These are phyloP conservation scores for Psilocybe sp. DNA, from an alignment of 768 basidiomycete species.

Conservation along the genomic window DNA sequence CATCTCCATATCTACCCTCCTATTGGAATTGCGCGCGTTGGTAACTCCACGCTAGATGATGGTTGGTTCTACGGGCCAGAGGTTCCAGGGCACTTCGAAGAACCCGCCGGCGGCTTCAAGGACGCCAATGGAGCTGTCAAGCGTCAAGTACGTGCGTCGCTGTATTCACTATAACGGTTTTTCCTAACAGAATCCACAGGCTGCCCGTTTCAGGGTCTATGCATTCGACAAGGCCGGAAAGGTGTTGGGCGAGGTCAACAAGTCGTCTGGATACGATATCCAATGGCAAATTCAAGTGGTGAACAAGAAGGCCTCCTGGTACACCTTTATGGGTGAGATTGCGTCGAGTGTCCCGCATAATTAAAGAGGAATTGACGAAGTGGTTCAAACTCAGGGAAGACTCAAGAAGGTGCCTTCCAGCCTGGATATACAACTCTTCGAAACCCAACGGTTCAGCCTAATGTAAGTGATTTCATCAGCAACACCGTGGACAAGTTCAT, in stretches of 20 bases:
- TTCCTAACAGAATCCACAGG: slow-evolving; percentile 15
- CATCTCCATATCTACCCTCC: slow-evolving; percentile 26
- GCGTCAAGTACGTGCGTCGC: slow-evolving; percentile 20
- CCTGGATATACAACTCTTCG: slow-evolving; percentile 16
- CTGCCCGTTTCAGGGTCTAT: slow-evolving; percentile 30
- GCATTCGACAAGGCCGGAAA: slow-evolving; percentile 18
- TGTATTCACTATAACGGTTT: not conserved
- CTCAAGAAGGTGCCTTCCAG: slow-evolving; percentile 12
- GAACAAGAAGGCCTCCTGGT: slow-evolving; percentile 28
- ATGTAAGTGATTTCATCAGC: slow-evolving; percentile 8
- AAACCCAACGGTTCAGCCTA: slow-evolving; percentile 23
- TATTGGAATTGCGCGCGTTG: slow-evolving; percentile 31
- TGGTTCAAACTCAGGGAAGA: not conserved
- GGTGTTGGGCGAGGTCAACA: slow-evolving; percentile 27
- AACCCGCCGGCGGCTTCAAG: slow-evolving; percentile 13
- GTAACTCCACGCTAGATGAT: slow-evolving; percentile 20
- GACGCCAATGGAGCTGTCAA: slow-evolving; percentile 18
- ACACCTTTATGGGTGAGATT: slow-evolving; percentile 12
- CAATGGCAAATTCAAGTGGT: slow-evolving; percentile 30
- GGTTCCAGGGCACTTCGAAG: slow-evolving; percentile 21
- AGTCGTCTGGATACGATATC: slow-evolving; percentile 15
- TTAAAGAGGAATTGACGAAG: not conserved
- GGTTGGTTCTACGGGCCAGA: slow-evolving; percentile 24
- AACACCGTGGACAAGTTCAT: not conserved
- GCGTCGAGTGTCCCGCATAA: not conserved